These are phyloP conservation scores for Diaporthe ilicicola DNA, from an alignment of 2,329 filamentous ascomycete species.

Conservation along the genomic window DNA sequence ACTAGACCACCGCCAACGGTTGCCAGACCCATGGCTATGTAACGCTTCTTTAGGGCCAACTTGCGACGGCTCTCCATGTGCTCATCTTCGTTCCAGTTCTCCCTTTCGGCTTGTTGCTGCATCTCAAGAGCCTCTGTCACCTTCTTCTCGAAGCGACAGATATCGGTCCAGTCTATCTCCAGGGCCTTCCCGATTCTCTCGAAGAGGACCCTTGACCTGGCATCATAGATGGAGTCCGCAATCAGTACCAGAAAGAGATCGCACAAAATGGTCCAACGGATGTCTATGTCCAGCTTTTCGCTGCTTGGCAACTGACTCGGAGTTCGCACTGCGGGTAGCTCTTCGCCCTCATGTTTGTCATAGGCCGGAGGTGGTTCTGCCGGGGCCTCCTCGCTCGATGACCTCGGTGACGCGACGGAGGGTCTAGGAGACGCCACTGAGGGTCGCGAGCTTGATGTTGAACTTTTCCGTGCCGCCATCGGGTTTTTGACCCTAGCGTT, in stretches of 20 bases:
- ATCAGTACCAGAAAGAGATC: constrained; percentile 96
- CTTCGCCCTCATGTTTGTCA: constrained; percentile 70
- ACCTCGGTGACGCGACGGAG: constrained; percentile 36
- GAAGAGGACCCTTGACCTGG: constrained; percentile 83
- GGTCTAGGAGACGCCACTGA: constrained; percentile 26
- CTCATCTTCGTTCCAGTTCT: constrained; percentile 97
- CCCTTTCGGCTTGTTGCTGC: constrained; percentile 92
- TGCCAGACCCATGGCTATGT: constrained; percentile 95
- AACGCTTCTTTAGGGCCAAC: constrained; percentile 79
- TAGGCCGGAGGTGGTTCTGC: constrained; percentile 67
- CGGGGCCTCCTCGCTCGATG: constrained; percentile 51
- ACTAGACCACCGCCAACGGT: constrained; percentile 95
- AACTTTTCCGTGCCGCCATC: constrained; percentile 64
- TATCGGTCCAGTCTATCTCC: constrained; percentile 88
- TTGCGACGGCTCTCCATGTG: constrained; percentile 90
- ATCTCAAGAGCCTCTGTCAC: constrained; percentile 97
- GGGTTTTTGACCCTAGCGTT: constrained; percentile 95
- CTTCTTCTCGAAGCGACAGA: constrained; percentile 95
- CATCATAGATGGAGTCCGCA: constrained; percentile 92
- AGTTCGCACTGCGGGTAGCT: constrained; percentile 80
- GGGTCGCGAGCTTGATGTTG: constrained; percentile 28
- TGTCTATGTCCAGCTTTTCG: constrained; percentile 90
- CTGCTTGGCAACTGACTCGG: constrained; percentile 84
- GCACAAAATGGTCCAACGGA: constrained; percentile 96
- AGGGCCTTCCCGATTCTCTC: constrained; percentile 84